Conservation (phyloP, 345 rosid genomes). For the Euphorbia tirucalli region DNA sequence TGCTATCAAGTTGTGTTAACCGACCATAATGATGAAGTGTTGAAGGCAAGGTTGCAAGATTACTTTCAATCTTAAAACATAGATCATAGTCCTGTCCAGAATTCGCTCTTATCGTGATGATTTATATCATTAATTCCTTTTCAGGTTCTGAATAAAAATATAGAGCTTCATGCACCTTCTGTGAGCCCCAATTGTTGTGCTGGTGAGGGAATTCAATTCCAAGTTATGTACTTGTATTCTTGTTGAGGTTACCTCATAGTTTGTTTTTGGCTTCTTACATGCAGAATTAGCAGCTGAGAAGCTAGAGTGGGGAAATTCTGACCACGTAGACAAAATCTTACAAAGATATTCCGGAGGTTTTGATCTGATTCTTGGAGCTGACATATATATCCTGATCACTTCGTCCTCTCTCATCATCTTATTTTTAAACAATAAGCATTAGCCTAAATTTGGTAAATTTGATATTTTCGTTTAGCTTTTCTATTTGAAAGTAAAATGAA, state of each 20-base stretch:
- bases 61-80: slow-evolving; percentile 11
- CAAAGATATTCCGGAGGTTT: slow-evolving; percentile 59
- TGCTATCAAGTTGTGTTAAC: slow-evolving; percentile 69
- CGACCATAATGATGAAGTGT: slow-evolving; percentile 93
- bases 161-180: slow-evolving; percentile 57
- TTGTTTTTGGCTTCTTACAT: slow-evolving; percentile 20
- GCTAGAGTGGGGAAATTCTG: slow-evolving; percentile 85
- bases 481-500: neutral
- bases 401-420: neutral
- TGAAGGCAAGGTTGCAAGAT: slow-evolving; percentile 63
- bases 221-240: neutral
- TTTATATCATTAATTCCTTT: slow-evolving; percentile 15
- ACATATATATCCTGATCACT: slow-evolving; percentile 77
- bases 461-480: neutral
- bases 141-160: slow-evolving; percentile 84
- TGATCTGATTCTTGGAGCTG: slow-evolving; percentile 94
- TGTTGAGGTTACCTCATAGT: slow-evolving; percentile 13
- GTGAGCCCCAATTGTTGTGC: slow-evolving; percentile 40
- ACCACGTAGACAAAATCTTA: slow-evolving; percentile 56
- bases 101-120: slow-evolving; percentile 16
- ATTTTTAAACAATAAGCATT: neutral
- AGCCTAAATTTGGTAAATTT: neutral
- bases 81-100: slow-evolving; percentile 12
- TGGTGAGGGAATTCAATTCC: slow-evolving; percentile 42
- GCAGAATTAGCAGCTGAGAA: slow-evolving; percentile 72